A percentile compares a stretch with the other conserved stretches of the same genome.
These are phyloP conservation scores for Mixia osmundae DNA, from an alignment of 1,284 basidiomycete species.

Conservation along the genomic window DNA sequence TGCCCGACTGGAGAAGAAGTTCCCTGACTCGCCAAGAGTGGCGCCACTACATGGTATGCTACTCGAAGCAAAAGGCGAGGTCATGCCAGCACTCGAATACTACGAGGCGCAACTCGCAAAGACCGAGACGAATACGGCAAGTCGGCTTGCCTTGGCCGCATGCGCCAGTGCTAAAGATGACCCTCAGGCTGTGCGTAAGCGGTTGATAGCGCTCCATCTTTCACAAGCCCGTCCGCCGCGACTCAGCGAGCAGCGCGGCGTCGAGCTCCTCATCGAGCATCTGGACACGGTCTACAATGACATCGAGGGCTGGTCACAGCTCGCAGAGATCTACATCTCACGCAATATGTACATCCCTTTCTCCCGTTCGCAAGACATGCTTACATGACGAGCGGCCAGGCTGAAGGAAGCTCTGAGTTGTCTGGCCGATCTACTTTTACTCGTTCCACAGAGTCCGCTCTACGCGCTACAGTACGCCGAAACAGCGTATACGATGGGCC, in stretches of 20 bases:
- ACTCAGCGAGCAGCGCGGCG: constrained; percentile 29
- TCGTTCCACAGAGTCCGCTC: constrained; percentile 65
- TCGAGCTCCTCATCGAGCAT: constrained; percentile 49
- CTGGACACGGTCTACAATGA: constrained; percentile 87
- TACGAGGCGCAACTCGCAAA: constrained; percentile 43
- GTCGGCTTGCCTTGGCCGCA: not conserved
- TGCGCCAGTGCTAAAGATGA: constrained; percentile 3
- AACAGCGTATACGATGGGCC: constrained; percentile 51
- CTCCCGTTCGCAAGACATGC: not conserved
- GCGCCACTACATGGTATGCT: constrained; percentile 61
- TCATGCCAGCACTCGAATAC: constrained; percentile 32
- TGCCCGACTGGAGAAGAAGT: constrained; percentile 39
- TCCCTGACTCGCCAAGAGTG: constrained; percentile 60
- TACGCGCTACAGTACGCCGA: constrained; percentile 62
- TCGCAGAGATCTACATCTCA: constrained; percentile 66
- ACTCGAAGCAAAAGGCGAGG: constrained; percentile 42
- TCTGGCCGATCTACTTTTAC: constrained; percentile 52
- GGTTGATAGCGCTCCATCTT: constrained; percentile 42
- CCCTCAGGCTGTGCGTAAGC: constrained; percentile 50
- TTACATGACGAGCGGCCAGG: constrained; percentile 23
- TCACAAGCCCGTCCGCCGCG: not conserved
- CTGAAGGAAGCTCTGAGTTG: constrained; percentile 44
- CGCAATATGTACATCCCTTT: constrained; percentile 40
- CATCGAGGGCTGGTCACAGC: constrained; percentile 71
- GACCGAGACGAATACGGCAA: constrained; percentile 47